A percentile compares a stretch with the other conserved stretches of the same genome.
phyloP scores from a whole-genome alignment of 2,329 filamentous ascomycete species.

The Blastomyces silverae region DNA sequence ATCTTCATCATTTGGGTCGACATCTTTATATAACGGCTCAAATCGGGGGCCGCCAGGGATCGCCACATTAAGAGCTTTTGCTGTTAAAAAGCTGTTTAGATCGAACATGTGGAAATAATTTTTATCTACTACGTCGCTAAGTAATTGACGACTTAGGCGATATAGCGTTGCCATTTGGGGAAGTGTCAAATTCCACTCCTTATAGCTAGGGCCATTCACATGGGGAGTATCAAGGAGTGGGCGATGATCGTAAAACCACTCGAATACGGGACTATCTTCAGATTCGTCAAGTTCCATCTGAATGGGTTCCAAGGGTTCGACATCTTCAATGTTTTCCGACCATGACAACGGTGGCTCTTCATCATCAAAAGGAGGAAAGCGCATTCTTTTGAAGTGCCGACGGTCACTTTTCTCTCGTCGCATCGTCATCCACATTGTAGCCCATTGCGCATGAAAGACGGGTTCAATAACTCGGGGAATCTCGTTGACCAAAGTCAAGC shows the following conservation, averaged over 20 bases:
- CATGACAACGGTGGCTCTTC: conserved; percentile 96
- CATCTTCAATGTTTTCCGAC: conserved; percentile 98
- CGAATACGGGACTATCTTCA: conserved; percentile 82
- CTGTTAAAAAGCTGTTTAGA: conserved; percentile 85
- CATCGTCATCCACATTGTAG: conserved; percentile 99
- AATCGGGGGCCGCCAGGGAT: conserved; percentile 96
- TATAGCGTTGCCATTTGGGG: conserved; percentile 96
- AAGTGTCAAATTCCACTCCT: conserved; percentile 84
- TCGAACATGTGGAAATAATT: conserved; percentile 99
- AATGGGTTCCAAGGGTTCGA: conserved; percentile 93
- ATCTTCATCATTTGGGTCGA: conserved; percentile 97
- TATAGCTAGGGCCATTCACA: conserved; percentile 95
- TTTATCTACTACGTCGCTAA: conserved; percentile 87
- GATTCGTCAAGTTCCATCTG: conserved; percentile 96
- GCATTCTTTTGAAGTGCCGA: conserved; percentile 96
- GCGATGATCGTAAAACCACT: conserved; percentile 96
- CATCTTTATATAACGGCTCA: conserved; percentile 95
- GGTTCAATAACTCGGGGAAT: conserved; percentile 94
- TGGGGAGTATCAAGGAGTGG: conserved; percentile 85
- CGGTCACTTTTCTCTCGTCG: conserved; percentile 94
- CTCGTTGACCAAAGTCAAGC: conserved; percentile 93
- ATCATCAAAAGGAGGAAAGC: conserved; percentile 96
- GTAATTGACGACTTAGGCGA: conserved; percentile 78
- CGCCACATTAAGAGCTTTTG: conserved; percentile 93
- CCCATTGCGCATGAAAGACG: conserved; percentile 97